phyloP scores from a whole-genome alignment of 2,329 filamentous ascomycete genomes.

The Tolypocladium guangdongense region DNA sequence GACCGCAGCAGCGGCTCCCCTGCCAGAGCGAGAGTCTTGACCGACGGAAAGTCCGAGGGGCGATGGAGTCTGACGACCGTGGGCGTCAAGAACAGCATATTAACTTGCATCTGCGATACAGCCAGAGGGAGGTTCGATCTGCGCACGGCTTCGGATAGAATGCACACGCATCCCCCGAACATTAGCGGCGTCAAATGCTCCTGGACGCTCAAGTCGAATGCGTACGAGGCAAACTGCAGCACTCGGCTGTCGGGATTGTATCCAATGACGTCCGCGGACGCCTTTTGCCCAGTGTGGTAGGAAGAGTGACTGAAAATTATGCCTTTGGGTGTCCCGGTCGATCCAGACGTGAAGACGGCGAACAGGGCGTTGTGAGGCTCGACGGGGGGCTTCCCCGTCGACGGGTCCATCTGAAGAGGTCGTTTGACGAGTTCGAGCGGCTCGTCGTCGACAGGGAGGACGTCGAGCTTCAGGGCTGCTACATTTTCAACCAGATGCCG shows the following conservation, averaged over 20 bases:
- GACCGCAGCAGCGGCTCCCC: background rate
- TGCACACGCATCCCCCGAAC: conserved; percentile 39
- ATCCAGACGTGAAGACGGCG: background rate
- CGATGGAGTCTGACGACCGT: conserved; percentile 37
- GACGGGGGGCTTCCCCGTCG: background rate
- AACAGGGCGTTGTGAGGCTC: background rate
- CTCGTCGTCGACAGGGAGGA: background rate
- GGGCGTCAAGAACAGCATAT: conserved; percentile 39
- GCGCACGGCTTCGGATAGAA: conserved; percentile 42
- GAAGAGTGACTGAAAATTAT: conserved; percentile 5
- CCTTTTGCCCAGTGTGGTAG: conserved; percentile 9
- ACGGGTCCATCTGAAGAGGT: background rate
- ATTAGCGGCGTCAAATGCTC: conserved; percentile 40
- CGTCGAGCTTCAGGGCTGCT: background rate
- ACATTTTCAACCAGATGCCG: background rate
- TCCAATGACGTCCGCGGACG: conserved; percentile 17
- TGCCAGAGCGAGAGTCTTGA: conserved; percentile 29
- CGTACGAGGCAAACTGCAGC: conserved; percentile 38
- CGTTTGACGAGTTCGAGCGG: background rate
- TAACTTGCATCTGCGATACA: conserved; percentile 31
- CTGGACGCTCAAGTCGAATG: conserved; percentile 43
- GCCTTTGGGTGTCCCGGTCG: background rate
- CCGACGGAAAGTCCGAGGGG: conserved; percentile 30
- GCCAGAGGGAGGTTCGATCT: conserved; percentile 37
- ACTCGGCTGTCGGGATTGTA: conserved; percentile 29